Percentiles rank a stretch among this genome's conserved stretches.
phyloP scores from a whole-genome alignment of 805 yeast species.

The Pichia ethanolica region DNA sequence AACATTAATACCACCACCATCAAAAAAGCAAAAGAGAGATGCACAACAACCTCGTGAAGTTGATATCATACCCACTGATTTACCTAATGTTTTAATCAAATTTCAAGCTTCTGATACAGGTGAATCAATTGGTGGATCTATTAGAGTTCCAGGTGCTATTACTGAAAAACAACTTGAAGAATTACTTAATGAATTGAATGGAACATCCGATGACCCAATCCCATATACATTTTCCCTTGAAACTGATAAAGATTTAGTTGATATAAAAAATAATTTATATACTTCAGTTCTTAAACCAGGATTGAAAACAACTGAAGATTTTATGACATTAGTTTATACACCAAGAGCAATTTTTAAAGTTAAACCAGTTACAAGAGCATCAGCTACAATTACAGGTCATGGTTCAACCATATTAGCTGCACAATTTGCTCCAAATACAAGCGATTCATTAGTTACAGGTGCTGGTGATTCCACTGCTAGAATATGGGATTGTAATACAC shows the following conservation, averaged over 20 bases:
- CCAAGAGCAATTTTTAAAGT: slow-evolving; percentile 96
- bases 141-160: slow-evolving; percentile 87
- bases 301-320: slow-evolving; percentile 84
- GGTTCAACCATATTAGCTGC: slow-evolving; percentile 89
- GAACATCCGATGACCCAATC: slow-evolving; percentile 69
- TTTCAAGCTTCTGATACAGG: slow-evolving; percentile 94
- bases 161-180: slow-evolving; percentile 83
- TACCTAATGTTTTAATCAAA: slow-evolving; percentile 81
- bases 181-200: slow-evolving; percentile 71
- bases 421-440: slow-evolving; percentile 86
- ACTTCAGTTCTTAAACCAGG: slow-evolving; percentile 80
- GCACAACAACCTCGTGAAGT: slow-evolving; percentile 79
- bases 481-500: slow-evolving; percentile 94
- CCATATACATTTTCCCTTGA: slow-evolving; percentile 82
- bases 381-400: slow-evolving; percentile 92
- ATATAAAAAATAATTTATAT: slow-evolving; percentile 72
- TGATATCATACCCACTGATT: slow-evolving; percentile 61
- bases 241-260: slow-evolving; percentile 48
- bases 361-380: slow-evolving; percentile 80
- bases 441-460: slow-evolving; percentile 84
- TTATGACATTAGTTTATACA: slow-evolving; percentile 80
- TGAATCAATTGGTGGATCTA: slow-evolving; percentile 70
- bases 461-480: slow-evolving; percentile 95
- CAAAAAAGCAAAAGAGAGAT: slow-evolving; percentile 76
- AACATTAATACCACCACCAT: slow-evolving; percentile 87